A percentile compares a stretch with the other conserved stretches of the same genome.
These are phyloP conservation scores for Isoetes engelmannii DNA, from an alignment of 83 land plant species.

Conservation along the genomic window DNA sequence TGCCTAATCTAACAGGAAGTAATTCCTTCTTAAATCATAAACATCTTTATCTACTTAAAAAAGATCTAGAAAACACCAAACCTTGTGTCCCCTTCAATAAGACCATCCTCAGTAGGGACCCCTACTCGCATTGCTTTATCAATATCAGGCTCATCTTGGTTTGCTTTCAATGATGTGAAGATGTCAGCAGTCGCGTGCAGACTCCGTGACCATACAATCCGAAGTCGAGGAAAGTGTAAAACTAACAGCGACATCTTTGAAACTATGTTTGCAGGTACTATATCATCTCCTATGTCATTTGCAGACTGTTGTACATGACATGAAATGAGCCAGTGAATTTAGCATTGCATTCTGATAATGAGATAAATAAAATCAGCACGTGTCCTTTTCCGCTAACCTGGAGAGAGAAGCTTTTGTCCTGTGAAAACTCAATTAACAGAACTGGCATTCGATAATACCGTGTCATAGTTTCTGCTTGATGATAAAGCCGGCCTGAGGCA, in stretches of 20 bases:
- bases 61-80: slow-evolving; percentile 10
- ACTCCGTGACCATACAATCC: slow-evolving; percentile 96
- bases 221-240: slow-evolving; percentile 93
- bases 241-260: slow-evolving; percentile 86
- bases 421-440: slow-evolving; percentile 95
- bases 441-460: slow-evolving; percentile 91
- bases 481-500: slow-evolving; percentile 87
- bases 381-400: slow-evolving; percentile 51
- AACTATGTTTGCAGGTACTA: slow-evolving; percentile 63
- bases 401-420: slow-evolving; percentile 93
- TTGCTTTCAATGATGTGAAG: slow-evolving; percentile 79
- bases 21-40: not conserved
- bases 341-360: not conserved
- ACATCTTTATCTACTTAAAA: slow-evolving; percentile 22
- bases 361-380: not conserved
- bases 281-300: slow-evolving; percentile 94
- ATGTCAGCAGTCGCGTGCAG: slow-evolving; percentile 98
- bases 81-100: slow-evolving; percentile 87
- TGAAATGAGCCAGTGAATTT: not conserved
- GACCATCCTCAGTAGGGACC: slow-evolving; percentile 92
- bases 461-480: slow-evolving; percentile 92
- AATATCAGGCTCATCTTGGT: slow-evolving; percentile 97
- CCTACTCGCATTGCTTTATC: slow-evolving; percentile 80
- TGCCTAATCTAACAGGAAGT: not conserved
- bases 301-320: slow-evolving; percentile 61